Conservation (phyloP, 2,329 filamentous ascomycete genomes). For the Aspergillus aculeatinus region DNA sequence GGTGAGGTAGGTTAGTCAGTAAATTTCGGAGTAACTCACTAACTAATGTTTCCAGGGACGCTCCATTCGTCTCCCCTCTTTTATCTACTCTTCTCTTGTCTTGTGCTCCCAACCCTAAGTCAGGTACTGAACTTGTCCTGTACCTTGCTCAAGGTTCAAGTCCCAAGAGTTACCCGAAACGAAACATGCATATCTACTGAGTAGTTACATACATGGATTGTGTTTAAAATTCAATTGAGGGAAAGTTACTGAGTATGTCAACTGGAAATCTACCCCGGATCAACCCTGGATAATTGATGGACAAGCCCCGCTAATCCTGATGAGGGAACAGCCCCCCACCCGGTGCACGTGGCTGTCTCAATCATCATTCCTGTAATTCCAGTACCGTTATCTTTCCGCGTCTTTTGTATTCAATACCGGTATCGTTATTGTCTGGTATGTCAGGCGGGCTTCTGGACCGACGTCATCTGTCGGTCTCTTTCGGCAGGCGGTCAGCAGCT, state of each 20-base stretch:
- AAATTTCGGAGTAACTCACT: no score
- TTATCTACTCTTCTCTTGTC: not conserved
- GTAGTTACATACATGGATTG: not conserved
- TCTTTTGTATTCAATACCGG: not conserved
- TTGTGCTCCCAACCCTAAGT: not conserved
- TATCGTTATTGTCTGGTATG: not conserved
- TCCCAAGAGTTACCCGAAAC: not conserved
- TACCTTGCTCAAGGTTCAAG: not conserved
- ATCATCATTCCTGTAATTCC: not conserved
- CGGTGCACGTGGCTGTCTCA: constrained; percentile 23
- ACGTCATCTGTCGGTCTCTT: not conserved
- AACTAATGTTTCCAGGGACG: not conserved
- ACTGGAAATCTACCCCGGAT: constrained; percentile 19
- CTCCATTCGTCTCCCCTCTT: not conserved
- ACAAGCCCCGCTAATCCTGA: constrained; percentile 12
- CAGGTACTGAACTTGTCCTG: not conserved
- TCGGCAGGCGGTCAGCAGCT: not conserved
- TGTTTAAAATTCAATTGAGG: no score
- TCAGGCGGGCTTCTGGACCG: not conserved
- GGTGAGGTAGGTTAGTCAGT: no score
- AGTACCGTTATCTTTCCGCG: not conserved
- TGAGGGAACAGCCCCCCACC: constrained; percentile 13
- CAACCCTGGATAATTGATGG: constrained; percentile 11
- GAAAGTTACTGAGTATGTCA: not conserved
- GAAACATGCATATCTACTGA: not conserved